Conservation (phyloP, 306 rosid species). For the Cicer arietinum region DNA sequence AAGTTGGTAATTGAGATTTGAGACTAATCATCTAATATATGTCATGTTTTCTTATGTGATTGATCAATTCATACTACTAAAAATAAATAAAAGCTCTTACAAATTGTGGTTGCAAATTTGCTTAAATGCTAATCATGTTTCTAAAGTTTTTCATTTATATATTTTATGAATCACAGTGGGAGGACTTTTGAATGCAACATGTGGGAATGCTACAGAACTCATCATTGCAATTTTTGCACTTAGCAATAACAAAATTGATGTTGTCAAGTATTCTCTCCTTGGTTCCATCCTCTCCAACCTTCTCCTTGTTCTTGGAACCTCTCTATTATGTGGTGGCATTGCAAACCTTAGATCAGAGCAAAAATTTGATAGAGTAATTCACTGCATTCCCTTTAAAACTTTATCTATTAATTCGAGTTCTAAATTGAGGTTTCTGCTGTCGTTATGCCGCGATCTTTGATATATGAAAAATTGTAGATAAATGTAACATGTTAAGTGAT, state of each 20-base stretch:
- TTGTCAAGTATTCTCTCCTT: conserved; percentile 90
- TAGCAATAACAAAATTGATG: conserved; percentile 56
- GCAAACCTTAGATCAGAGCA: conserved; percentile 59
- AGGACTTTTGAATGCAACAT: conserved; percentile 91
- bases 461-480: too few species aligned
- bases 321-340: conserved; percentile 83
- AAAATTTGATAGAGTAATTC: conserved; percentile 73
- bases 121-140: background rate
- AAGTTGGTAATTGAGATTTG: background rate
- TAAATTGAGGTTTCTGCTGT: too few species aligned
- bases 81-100: background rate
- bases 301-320: conserved; percentile 87
- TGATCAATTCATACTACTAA: background rate
- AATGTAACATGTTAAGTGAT: too few species aligned
- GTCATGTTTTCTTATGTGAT: background rate
- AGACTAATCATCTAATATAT: background rate
- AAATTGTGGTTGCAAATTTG: background rate
- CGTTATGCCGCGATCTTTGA: too few species aligned
- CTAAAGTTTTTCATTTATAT: background rate
- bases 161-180: conserved; percentile 60
- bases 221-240: conserved; percentile 85
- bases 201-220: conserved; percentile 92
- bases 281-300: conserved; percentile 93
- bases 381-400: background rate
- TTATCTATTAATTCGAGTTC: background rate